These are phyloP conservation scores for Sporobolomyces pararoseus DNA, from an alignment of 768 basidiomycete species.

Conservation along the genomic window DNA sequence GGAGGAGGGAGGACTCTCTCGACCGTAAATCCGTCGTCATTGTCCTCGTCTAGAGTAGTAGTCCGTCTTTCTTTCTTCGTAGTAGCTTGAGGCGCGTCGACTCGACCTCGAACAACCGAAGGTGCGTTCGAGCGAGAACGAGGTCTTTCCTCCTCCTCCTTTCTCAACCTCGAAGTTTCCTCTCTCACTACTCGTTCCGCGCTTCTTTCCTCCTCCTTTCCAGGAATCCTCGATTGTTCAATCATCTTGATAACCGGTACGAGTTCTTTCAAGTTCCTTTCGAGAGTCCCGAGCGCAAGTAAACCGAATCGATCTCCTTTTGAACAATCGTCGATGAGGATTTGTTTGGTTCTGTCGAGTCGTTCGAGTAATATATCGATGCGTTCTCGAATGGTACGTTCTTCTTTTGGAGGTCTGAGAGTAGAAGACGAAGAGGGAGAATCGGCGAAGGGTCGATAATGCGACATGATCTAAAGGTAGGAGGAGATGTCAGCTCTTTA, in stretches of 20 bases:
- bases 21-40: no score
- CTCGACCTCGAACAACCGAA: no score
- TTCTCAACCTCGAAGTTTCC: not conserved
- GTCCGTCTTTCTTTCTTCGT: no score
- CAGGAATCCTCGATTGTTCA: conserved; percentile 14
- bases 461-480: not conserved
- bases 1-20: no score
- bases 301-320: not conserved
- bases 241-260: conserved; percentile 4
- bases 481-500: not conserved
- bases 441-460: not conserved
- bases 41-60: no score
- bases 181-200: not conserved
- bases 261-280: conserved; percentile 2
- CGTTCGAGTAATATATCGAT: not conserved
- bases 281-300: conserved; percentile 4
- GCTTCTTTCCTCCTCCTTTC: no score
- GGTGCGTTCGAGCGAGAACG: not conserved
- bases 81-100: no score
- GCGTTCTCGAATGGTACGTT: not conserved
- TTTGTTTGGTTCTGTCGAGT: conserved; percentile 3
- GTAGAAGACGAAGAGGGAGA: not conserved
- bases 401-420: not conserved
- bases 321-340: conserved; percentile 7
- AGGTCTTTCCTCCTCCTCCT: not conserved